phyloP scores from a whole-genome alignment of 2,329 filamentous ascomycete genomes.

The Colletotrichum sojae region DNA sequence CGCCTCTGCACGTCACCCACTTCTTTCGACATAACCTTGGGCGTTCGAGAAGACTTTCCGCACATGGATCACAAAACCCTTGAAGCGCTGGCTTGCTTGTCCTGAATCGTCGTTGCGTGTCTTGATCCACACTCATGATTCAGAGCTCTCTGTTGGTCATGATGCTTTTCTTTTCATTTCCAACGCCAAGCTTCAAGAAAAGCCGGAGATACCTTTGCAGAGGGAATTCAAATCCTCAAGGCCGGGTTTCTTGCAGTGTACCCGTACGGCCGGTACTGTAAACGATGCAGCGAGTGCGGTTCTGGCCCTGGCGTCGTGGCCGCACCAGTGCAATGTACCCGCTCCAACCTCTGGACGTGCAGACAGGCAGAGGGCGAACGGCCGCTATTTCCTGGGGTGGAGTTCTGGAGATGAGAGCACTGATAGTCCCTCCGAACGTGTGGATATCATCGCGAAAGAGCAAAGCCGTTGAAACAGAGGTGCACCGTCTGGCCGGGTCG shows the following conservation, averaged over 20 bases:
- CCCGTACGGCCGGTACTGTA: neutral
- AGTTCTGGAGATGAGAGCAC: slow-evolving; percentile 6
- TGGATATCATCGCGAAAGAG: slow-evolving; percentile 18
- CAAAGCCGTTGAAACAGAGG: slow-evolving; percentile 34
- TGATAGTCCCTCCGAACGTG: neutral
- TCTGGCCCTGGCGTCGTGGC: neutral
- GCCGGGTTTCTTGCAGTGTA: neutral
- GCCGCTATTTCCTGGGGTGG: slow-evolving; percentile 11
- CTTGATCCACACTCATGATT: slow-evolving; percentile 15
- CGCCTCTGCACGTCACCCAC: slow-evolving; percentile 18
- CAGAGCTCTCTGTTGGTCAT: neutral
- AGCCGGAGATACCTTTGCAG: no score
- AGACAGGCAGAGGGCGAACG: neutral
- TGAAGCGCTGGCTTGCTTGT: neutral
- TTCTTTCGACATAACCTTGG: neutral
- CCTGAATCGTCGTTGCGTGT: slow-evolving; percentile 13
- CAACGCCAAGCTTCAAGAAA: no score
- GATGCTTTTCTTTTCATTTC: no score
- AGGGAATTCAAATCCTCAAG: no score
- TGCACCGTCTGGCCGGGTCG: slow-evolving; percentile 36
- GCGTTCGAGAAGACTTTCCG: slow-evolving; percentile 18
- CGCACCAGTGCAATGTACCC: neutral
- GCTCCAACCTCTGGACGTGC: slow-evolving; percentile 8
- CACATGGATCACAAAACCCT: neutral
- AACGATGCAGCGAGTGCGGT: no score